phyloP scores from a whole-genome alignment of 2,329 filamentous ascomycete species.

The Cephalotrichum gorgonifer region DNA sequence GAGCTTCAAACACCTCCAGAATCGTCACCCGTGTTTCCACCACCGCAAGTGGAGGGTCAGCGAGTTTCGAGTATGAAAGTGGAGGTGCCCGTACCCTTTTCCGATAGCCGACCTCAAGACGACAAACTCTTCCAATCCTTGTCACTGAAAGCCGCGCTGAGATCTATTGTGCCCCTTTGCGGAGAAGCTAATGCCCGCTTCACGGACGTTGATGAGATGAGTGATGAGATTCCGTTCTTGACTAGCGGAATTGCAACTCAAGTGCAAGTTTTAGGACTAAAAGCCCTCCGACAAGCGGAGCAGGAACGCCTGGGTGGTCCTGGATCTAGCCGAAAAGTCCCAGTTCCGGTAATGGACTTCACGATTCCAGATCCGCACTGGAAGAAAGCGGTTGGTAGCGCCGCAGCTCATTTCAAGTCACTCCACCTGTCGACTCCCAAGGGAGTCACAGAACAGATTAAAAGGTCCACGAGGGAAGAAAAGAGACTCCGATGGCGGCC shows the following conservation, averaged over 20 bases:
- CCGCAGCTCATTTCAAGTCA: not conserved
- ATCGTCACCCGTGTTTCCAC: not conserved
- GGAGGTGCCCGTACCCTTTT: not conserved
- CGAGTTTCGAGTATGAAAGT: not conserved
- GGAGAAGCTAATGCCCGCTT: not conserved
- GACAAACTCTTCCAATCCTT: not conserved
- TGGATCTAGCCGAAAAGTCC: slow-evolving; percentile 16
- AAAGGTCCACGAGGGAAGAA: not conserved
- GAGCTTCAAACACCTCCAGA: not conserved
- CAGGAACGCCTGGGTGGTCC: slow-evolving; percentile 17
- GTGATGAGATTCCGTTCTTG: not conserved
- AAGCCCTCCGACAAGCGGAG: slow-evolving; percentile 7
- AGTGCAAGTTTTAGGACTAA: not conserved
- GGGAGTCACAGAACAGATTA: not conserved
- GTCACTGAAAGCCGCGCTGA: not conserved
- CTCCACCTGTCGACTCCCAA: not conserved
- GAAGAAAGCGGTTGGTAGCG: slow-evolving; percentile 5
- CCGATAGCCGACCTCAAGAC: not conserved
- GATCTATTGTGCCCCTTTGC: not conserved
- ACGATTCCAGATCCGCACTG: slow-evolving; percentile 14
- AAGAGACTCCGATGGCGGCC: not conserved
- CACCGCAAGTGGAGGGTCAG: not conserved
- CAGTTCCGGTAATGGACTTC: slow-evolving; percentile 18
- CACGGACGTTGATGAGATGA: slow-evolving; percentile 2
- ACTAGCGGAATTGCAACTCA: not conserved